Evolutionary conservation across 176 grass and related monocot genomes (phyloP), one percentile per base, ranked within the genome.

Genomic region (Carex scoparia): DNA sequence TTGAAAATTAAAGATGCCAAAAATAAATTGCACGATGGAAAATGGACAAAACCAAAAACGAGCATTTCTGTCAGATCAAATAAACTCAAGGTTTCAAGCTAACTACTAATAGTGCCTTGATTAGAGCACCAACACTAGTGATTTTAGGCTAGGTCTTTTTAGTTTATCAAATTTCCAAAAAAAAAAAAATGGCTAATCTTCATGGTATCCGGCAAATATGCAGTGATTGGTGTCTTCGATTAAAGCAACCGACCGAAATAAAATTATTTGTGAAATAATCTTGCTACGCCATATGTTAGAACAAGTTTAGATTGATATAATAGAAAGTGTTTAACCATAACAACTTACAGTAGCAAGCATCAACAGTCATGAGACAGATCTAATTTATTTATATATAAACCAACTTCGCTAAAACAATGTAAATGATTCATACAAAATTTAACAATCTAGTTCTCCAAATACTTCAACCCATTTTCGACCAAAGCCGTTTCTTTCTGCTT

Each of bases 401-500:
- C 15, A 74, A 30, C 38, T 55, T 33, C 12, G 1, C 12, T 55
- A 79, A 54, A 18, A 80, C 28, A 59, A 56, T 37, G 40, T 32
- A 61, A 15, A 80, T 60, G 58, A 80, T 40, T 79, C 10, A 13
- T 54, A 33, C 28, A 54, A 49, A 16, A 59, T 61, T 33, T 8
- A 37, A 53, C 63, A 54, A 83, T 51, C 64, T 66, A 83, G 35
- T 98, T 94, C 86, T 98, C 89, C 65, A 98, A 53, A 61, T 88
- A 92, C 13, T 88, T 84, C 70, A 95, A 56, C 58, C 81, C 91
- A 67, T 87, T 87, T 82, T 91, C 91, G 38, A 86, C 89, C 70
- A 55, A 88, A 13, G 46, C 19, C 7, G 48, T 46, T 4, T 35
- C 9, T 4, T 86, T 81, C 69, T 86, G 81, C 69, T 87, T 89